Base-by-base conservation (phyloP, 2,329 filamentous ascomycete genomes). In the Epichloe sp. region DNA sequence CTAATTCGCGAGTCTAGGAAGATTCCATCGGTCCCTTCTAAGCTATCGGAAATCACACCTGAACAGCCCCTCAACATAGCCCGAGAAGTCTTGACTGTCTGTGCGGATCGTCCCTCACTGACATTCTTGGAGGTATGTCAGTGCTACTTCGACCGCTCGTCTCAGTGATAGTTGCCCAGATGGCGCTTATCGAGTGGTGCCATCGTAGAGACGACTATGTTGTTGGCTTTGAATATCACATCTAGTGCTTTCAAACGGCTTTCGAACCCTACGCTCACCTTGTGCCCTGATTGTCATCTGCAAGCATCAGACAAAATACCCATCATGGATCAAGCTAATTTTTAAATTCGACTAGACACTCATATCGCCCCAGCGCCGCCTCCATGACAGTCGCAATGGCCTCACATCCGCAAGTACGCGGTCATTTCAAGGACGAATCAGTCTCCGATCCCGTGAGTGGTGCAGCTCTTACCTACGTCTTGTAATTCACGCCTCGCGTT, bases 311-410 rank as follows among this genome's bases (percentile, higher is more conserved):
- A 26, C 7, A 38, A 2, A 5, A 14, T 34, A 11, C 38, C 7
- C 7, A 48, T 41, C 7, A 48, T 48, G n/a, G 12, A 48, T 40
- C 10, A 43, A 49, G 47, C 47, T 49, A 44, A 49, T 35, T 12
- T 26, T 5, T 10, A 12, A 19, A 15, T 26, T 42, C 26, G 26
- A 14, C 11, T 14, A 48, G 38, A 21, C 17, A 21, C 10, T 43
- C 14, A 23, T 10, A 44, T n/a, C 26, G 40, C 15, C 8, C 12
- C 34, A 15, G 10, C 21, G n/a, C 36, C 49, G 46, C 41, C 34
- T 52, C 49, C 17, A 54, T 55, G 55, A 57, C 54, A 12, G 55
- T 55, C 38, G 36, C 55, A 26, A 57, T 57, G 55, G 40, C 55
- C 36, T 52, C 55, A n/a, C 54, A 57, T 47, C 54, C 54, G 49